These are phyloP conservation scores for Aspergillus carlsbadensis DNA, from an alignment of 495 filamentous ascomycete genomes.

Conservation along the genomic window DNA sequence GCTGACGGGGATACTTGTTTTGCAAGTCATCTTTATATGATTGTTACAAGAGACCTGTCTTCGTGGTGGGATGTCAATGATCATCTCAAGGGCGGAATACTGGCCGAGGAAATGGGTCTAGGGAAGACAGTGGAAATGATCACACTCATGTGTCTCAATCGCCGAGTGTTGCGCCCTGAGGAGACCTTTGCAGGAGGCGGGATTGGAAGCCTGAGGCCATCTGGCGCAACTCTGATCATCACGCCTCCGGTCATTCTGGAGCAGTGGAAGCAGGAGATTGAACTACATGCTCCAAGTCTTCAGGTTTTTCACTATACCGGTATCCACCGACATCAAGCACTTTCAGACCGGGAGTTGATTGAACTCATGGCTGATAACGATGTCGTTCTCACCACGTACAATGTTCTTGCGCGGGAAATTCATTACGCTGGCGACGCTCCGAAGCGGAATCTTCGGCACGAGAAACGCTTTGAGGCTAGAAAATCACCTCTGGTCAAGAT, in stretches of 20 bases:
- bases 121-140: slow-evolving; percentile 94
- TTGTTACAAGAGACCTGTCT: slow-evolving; percentile 53
- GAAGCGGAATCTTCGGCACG: slow-evolving; percentile 61
- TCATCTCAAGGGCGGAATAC: slow-evolving; percentile 57
- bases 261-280: slow-evolving; percentile 85
- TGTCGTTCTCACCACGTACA: slow-evolving; percentile 86
- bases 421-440: slow-evolving; percentile 68
- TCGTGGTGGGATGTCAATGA: slow-evolving; percentile 40
- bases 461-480: slow-evolving; percentile 63
- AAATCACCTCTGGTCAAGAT: slow-evolving; percentile 76
- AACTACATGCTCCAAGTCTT: slow-evolving; percentile 62
- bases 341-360: slow-evolving; percentile 46
- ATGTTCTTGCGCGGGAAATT: slow-evolving; percentile 72
- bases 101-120: slow-evolving; percentile 96
- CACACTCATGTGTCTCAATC: slow-evolving; percentile 68
- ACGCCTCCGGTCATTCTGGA: slow-evolving; percentile 76
- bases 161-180: slow-evolving; percentile 20
- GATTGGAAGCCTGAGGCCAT: slow-evolving; percentile 28
- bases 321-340: slow-evolving; percentile 38
- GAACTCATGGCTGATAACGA: slow-evolving; percentile 56
- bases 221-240: slow-evolving; percentile 78
- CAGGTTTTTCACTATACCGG: slow-evolving; percentile 53
- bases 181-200: slow-evolving; percentile 23
- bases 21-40: slow-evolving; percentile 64
- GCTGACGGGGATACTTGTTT: slow-evolving; percentile 51